These are phyloP conservation scores for Salvia splendens DNA, from an alignment of 257 asterid genomes.

Conservation along the genomic window DNA sequence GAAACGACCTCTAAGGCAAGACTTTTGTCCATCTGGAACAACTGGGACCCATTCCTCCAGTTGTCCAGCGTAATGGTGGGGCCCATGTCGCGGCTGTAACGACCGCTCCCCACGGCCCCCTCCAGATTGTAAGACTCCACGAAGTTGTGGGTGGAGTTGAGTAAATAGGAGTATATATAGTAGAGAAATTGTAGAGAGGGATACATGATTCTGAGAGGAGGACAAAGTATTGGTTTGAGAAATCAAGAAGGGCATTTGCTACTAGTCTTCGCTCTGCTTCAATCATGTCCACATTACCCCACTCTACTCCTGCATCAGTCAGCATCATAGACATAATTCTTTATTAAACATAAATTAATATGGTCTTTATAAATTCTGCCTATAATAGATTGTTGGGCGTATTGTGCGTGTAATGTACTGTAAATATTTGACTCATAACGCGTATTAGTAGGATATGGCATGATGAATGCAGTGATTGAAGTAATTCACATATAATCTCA, in stretches of 20 bases:
- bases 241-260: conserved; percentile 85
- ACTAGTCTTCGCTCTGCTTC: conserved; percentile 86
- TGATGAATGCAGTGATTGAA: background rate
- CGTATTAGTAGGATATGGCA: background rate
- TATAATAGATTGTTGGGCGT: background rate
- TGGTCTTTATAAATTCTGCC: background rate
- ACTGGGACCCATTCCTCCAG: conserved; percentile 92
- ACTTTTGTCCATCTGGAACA: conserved; percentile 72
- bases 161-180: conserved; percentile 65
- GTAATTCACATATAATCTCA: background rate
- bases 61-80: conserved; percentile 53
- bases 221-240: conserved; percentile 75
- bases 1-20: conserved; percentile 68
- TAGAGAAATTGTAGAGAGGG: conserved; percentile 79
- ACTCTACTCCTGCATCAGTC: conserved; percentile 56
- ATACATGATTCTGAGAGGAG: conserved; percentile 87
- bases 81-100: conserved; percentile 53
- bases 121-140: conserved; percentile 57
- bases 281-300: conserved; percentile 85
- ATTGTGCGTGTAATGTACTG: background rate
- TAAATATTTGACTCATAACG: no score
- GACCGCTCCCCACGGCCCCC: conserved; percentile 70
- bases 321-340: no score
- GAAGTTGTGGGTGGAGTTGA: conserved; percentile 53
- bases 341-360: background rate